A percentile compares a stretch with the other conserved stretches of the same genome.
phyloP scores from a whole-genome alignment of 176 grass and related monocot genomes.

The Cocos nucifera region DNA sequence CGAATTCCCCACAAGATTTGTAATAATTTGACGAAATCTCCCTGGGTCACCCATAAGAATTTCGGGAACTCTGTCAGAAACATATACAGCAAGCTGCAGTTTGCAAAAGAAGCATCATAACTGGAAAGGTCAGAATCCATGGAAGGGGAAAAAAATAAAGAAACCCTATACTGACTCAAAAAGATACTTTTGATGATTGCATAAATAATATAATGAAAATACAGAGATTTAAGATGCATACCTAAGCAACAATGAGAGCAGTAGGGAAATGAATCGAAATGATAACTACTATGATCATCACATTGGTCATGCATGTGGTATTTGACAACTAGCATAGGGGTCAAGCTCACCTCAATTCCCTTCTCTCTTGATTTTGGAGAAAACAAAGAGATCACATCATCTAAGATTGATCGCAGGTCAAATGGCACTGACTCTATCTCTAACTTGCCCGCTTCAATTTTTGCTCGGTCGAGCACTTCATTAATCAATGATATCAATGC shows the following conservation, averaged over 20 bases:
- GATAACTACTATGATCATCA: neutral
- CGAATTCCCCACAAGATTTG: constrained; percentile 16
- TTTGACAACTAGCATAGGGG: constrained; percentile 1
- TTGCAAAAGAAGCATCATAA: neutral
- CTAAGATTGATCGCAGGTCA: constrained; percentile 1
- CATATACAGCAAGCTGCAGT: constrained; percentile 6
- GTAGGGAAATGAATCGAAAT: neutral
- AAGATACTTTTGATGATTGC: too few relatives aligned
- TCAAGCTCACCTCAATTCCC: constrained; percentile 4
- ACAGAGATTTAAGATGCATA: too few relatives aligned
- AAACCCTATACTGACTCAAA: too few relatives aligned
- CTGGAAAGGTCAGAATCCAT: too few relatives aligned
- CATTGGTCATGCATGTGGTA: neutral
- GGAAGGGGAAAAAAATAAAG: too few relatives aligned
- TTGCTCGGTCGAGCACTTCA: constrained; percentile 10
- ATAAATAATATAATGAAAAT: too few relatives aligned
- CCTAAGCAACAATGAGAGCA: too few relatives aligned
- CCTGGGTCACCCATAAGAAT: constrained; percentile 12
- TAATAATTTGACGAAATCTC: constrained; percentile 11
- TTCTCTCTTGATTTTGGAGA: constrained; percentile 1
- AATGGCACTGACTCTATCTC: constrained; percentile 15
- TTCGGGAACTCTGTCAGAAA: constrained; percentile 14
- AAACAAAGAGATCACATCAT: constrained; percentile 9
- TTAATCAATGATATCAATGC: constrained; percentile 5
- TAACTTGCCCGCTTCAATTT: constrained; percentile 14